phyloP scores from a whole-genome alignment of 2,329 filamentous ascomycete genomes.

The Cordyceps tenuipes region DNA sequence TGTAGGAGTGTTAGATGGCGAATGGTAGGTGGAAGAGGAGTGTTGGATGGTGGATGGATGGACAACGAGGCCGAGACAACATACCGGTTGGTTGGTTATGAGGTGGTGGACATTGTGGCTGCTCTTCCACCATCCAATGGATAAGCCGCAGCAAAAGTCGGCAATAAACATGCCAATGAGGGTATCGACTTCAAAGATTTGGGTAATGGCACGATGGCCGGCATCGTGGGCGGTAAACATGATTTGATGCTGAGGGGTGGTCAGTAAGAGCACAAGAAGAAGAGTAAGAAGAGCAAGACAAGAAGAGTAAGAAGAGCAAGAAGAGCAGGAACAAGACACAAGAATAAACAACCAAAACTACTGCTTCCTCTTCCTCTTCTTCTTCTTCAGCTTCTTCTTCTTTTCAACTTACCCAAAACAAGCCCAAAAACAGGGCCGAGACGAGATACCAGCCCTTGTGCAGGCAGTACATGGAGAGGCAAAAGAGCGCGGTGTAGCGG shows the following conservation, averaged over 20 bases:
- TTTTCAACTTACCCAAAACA: constrained; percentile 52
- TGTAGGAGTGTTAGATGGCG: constrained; percentile 18
- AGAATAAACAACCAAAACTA: not conserved
- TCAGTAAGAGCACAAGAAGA: constrained; percentile 8
- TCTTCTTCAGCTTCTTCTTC: no score
- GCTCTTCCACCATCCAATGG: constrained; percentile 62
- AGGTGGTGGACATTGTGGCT: constrained; percentile 63
- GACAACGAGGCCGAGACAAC: no score
- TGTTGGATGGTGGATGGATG: no score
- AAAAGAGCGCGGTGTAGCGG: constrained; percentile 47
- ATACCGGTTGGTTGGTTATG: constrained; percentile 52
- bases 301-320: no score
- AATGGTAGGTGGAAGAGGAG: no score
- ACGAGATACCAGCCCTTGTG: constrained; percentile 45
- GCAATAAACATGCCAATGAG: constrained; percentile 55
- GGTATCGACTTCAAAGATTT: constrained; percentile 49
- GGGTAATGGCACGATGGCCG: constrained; percentile 54
- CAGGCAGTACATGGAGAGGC: constrained; percentile 36
- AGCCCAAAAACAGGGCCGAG: constrained; percentile 49
- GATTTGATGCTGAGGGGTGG: constrained; percentile 47
- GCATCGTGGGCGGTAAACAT: constrained; percentile 62
- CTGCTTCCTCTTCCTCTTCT: no score
- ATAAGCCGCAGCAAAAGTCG: constrained; percentile 57
- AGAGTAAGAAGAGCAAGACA: no score
- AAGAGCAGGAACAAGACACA: no score